These are phyloP conservation scores for Fusarium lateritium DNA, from an alignment of 2,329 filamentous ascomycete genomes.

Conservation along the genomic window DNA sequence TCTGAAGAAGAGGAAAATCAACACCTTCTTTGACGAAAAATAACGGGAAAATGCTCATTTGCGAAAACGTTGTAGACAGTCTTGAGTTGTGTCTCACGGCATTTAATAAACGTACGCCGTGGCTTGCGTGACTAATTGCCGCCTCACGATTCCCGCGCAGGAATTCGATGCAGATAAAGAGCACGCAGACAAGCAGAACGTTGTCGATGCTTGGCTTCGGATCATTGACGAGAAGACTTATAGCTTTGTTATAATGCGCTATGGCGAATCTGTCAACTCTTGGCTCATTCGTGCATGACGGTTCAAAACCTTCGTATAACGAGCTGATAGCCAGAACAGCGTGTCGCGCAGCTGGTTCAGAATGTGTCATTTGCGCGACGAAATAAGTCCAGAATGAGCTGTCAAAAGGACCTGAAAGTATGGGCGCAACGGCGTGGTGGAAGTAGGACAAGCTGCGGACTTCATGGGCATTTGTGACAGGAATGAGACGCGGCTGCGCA, in stretches of 20 bases:
- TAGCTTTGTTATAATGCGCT: constrained; percentile 59
- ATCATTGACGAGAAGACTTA: constrained; percentile 52
- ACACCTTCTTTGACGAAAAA: constrained; percentile 52
- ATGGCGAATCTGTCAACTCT: constrained; percentile 51
- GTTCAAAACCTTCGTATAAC: constrained; percentile 55
- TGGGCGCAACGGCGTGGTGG: constrained; percentile 55
- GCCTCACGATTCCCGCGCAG: constrained; percentile 55
- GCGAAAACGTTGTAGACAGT: constrained; percentile 56
- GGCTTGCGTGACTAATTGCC: constrained; percentile 56
- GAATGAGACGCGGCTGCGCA: constrained; percentile 36
- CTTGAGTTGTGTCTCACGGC: constrained; percentile 45
- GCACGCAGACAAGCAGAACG: constrained; percentile 57
- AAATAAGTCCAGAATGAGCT: constrained; percentile 60
- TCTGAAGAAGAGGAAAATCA: constrained; percentile 19
- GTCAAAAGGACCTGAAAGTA: constrained; percentile 55
- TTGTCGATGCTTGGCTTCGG: constrained; percentile 48
- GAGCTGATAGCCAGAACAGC: constrained; percentile 58
- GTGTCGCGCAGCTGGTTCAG: constrained; percentile 57
- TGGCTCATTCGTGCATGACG: background rate
- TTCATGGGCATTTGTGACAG: constrained; percentile 46
- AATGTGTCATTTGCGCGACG: constrained; percentile 55
- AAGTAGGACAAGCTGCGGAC: constrained; percentile 57
- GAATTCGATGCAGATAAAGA: constrained; percentile 63
- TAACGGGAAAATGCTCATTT: constrained; percentile 57
- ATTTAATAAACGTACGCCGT: constrained; percentile 57